A percentile compares a stretch with the other conserved stretches of the same genome.
Conservation (phyloP, 441 rosid species). For the Mallotus japonicus region DNA sequence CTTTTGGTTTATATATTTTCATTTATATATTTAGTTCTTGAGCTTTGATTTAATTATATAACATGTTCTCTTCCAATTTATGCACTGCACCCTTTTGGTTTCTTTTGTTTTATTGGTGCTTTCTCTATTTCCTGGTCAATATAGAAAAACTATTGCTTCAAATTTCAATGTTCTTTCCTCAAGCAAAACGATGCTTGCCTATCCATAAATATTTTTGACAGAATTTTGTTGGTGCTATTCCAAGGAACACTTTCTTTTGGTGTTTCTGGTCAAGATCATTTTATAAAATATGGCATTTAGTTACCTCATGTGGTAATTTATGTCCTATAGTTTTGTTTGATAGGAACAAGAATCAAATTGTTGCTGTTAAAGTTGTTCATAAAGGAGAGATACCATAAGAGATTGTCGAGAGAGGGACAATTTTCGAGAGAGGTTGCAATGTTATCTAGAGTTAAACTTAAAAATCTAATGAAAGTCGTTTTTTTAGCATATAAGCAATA, state of each 20-base stretch:
- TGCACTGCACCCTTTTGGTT: conserved; percentile 1
- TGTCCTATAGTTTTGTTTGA: conserved; percentile 12
- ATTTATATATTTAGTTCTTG: conserved; percentile 1
- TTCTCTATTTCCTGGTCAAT: conserved; percentile 7
- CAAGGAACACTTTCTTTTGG: too few species aligned
- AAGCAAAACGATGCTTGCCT: neutral
- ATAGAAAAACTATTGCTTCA: neutral
- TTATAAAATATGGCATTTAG: conserved; percentile 2
- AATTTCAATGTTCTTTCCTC: neutral
- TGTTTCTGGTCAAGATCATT: conserved; percentile 2
- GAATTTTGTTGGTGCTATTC: conserved; percentile 5
- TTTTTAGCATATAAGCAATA: neutral
- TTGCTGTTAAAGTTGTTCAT: conserved; percentile 75
- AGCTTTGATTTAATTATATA: conserved; percentile 16
- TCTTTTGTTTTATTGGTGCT: neutral
- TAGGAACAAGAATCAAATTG: conserved; percentile 79
- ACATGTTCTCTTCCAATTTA: conserved; percentile 1
- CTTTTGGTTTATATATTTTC: conserved; percentile 6
- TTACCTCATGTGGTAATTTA: conserved; percentile 15
- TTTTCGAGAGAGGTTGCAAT: conserved; percentile 86
- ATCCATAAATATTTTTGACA: neutral
- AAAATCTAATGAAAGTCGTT: conserved; percentile 84
- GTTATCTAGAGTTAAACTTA: conserved; percentile 90
- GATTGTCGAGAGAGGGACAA: conserved; percentile 62
- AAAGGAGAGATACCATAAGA: conserved; percentile 83